A percentile compares a stretch with the other conserved stretches of the same genome.
These are phyloP conservation scores for Cyclanthera cordifolia DNA, from an alignment of 306 rosid species.

Conservation along the genomic window DNA sequence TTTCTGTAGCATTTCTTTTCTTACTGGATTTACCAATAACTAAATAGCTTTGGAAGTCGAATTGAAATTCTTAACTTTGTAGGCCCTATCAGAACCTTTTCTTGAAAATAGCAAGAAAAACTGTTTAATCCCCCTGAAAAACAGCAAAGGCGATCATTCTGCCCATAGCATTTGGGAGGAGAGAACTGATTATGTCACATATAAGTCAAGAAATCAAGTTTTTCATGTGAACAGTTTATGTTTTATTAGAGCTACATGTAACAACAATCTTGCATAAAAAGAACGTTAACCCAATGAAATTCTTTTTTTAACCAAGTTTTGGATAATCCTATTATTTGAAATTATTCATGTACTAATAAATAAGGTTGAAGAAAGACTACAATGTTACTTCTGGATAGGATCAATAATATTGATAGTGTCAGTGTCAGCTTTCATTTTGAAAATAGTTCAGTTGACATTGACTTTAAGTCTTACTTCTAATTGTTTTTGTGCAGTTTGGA, in stretches of 20 bases:
- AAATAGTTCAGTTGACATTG: not conserved
- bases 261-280: not conserved
- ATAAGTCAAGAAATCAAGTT: not conserved
- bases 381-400: not conserved
- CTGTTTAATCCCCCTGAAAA: not conserved
- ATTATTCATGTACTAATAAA: not conserved
- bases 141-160: not conserved
- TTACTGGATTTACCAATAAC: not conserved
- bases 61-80: not conserved
- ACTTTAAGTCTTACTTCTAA: constrained; percentile 19
- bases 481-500: constrained; percentile 81
- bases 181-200: not conserved
- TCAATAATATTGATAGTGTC: not conserved
- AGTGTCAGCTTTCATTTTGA: not conserved
- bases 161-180: not conserved
- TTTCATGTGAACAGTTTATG: not conserved
- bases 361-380: not conserved
- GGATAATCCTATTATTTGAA: not conserved
- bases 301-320: not conserved
- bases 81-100: not conserved
- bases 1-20: not conserved
- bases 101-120: not conserved
- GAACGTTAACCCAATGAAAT: not conserved
- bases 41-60: not conserved
- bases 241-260: not conserved